Conservation (phyloP, 768 basidiomycete species). For the Rhizopogon sp. region DNA sequence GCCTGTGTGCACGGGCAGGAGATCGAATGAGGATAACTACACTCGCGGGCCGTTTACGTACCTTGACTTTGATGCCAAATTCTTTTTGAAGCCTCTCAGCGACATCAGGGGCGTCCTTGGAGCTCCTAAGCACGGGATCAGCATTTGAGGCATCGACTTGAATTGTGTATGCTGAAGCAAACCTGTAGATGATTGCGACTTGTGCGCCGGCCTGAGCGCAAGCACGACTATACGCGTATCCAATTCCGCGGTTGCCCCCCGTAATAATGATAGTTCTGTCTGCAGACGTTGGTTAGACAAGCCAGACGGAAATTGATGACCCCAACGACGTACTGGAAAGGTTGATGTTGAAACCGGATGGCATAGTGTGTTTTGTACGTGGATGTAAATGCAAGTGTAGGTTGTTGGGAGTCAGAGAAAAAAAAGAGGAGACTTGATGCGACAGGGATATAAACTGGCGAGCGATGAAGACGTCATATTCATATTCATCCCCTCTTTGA, state of each 20-base stretch:
- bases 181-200: constrained; percentile 62
- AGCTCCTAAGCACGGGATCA: constrained; percentile 28
- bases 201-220: constrained; percentile 50
- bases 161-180: neutral
- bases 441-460: neutral
- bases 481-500: neutral
- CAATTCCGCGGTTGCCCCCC: constrained; percentile 61
- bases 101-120: constrained; percentile 42
- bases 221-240: constrained; percentile 47
- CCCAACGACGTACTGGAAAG: neutral
- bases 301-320: neutral
- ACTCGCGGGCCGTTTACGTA: constrained; percentile 1
- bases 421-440: neutral
- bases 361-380: neutral
- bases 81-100: constrained; percentile 43
- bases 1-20: constrained; percentile 33
- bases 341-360: neutral
- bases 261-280: constrained; percentile 52
- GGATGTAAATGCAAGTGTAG: neutral
- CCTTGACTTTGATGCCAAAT: constrained; percentile 40
- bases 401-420: neutral
- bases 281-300: constrained; percentile 4
- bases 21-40: neutral
- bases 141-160: neutral
- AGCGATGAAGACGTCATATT: neutral